Conservation (phyloP, 2,329 filamentous ascomycete species). For the Fusarium pilosicola region DNA sequence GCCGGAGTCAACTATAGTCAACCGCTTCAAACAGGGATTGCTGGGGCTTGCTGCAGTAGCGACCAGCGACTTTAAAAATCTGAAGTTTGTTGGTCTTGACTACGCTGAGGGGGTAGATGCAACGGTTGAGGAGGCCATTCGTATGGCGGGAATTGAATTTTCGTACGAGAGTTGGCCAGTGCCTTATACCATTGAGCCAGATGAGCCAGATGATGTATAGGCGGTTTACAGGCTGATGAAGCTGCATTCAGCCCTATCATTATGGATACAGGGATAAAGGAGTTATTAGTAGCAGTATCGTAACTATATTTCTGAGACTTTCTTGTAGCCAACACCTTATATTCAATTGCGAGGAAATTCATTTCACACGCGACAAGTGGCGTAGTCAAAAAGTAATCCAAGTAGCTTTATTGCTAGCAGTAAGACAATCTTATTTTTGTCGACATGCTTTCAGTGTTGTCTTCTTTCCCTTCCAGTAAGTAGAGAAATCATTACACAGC, state of each 20-base stretch:
- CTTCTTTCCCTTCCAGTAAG: no score
- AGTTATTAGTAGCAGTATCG: background rate
- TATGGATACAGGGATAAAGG: background rate
- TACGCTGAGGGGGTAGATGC: background rate
- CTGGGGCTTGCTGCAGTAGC: background rate
- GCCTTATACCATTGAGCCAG: no score
- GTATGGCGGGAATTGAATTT: background rate
- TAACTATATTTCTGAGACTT: background rate
- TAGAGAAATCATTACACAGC: no score
- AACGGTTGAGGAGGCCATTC: background rate
- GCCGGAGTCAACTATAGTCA: no score
- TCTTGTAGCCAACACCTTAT: accelerated
- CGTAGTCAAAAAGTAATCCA: no score
- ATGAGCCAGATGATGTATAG: no score
- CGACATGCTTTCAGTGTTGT: no score
- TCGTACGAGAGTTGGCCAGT: background rate
- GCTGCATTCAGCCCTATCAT: background rate
- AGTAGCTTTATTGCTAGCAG: no score
- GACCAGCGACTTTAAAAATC: background rate
- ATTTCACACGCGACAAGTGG: no score
- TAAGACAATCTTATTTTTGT: no score
- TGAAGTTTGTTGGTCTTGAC: background rate
- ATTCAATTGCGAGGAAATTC: background rate
- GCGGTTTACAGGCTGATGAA: background rate
- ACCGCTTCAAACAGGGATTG: background rate